A percentile compares a stretch with the other conserved stretches of the same genome.
These are phyloP conservation scores for Lasiodiplodia sp. DNA, from an alignment of 2,329 filamentous ascomycete species.

Conservation along the genomic window DNA sequence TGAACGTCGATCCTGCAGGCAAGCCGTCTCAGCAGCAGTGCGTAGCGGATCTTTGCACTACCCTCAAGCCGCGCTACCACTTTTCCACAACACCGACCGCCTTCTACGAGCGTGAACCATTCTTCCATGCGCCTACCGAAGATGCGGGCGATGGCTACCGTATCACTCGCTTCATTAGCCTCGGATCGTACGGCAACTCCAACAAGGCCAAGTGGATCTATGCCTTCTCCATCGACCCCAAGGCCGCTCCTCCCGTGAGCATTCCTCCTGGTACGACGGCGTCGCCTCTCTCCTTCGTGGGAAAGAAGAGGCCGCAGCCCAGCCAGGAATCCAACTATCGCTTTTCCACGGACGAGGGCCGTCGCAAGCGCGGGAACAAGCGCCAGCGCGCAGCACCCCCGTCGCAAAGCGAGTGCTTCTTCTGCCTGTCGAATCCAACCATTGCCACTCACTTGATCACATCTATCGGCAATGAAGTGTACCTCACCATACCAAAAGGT, in stretches of 20 bases:
- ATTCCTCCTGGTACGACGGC: constrained; percentile 76
- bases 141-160: constrained; percentile 60
- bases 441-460: constrained; percentile 87
- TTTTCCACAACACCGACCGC: constrained; percentile 74
- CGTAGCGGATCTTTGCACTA: constrained; percentile 78
- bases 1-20: constrained; percentile 57
- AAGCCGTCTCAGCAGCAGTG: constrained; percentile 66
- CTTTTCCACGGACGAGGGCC: constrained; percentile 45
- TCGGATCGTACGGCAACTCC: constrained; percentile 78
- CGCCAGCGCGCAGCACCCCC: constrained; percentile 48
- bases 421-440: constrained; percentile 89
- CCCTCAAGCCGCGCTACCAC: constrained; percentile 91
- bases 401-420: constrained; percentile 82
- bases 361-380: constrained; percentile 50
- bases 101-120: constrained; percentile 92
- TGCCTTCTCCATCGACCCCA: constrained; percentile 69
- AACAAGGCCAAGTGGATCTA: constrained; percentile 83
- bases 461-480: constrained; percentile 85
- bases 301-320: constrained; percentile 63
- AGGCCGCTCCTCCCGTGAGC: constrained; percentile 64
- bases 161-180: constrained; percentile 88
- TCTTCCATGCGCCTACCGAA: constrained; percentile 70
- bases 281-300: constrained; percentile 70
- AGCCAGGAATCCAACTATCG: constrained; percentile 42
- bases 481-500: constrained; percentile 91